Conservation (phyloP, 257 asterid genomes). For the Verbascum thapsus region DNA sequence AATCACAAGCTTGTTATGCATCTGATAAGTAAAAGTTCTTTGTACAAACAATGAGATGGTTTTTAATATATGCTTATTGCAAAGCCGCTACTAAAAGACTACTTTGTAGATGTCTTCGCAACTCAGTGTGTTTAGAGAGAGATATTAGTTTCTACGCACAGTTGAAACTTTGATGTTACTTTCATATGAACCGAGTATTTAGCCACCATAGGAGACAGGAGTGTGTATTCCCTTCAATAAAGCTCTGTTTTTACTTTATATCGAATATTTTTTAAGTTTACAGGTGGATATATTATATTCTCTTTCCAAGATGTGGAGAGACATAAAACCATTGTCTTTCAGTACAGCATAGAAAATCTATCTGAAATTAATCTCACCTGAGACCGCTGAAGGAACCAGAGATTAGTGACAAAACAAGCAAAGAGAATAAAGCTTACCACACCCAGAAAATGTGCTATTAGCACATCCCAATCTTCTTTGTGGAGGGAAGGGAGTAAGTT, state of each 20-base stretch:
- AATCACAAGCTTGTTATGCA: slow-evolving; percentile 7
- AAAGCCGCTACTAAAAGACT: neutral
- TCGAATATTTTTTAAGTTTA: neutral
- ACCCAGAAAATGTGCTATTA: slow-evolving; percentile 96
- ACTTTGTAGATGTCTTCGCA: neutral
- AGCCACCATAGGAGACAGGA: slow-evolving; percentile 10
- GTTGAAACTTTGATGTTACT: slow-evolving; percentile 6
- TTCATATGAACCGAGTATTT: neutral
- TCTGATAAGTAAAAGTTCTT: neutral
- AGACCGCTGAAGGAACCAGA: slow-evolving; percentile 18
- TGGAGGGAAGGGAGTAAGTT: slow-evolving; percentile 72
- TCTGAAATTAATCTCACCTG: slow-evolving; percentile 6
- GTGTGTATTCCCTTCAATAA: slow-evolving; percentile 6
- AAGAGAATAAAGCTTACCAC: slow-evolving; percentile 56
- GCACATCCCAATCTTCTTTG: slow-evolving; percentile 89
- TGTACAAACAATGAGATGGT: neutral
- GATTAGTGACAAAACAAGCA: neutral
- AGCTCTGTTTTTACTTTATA: slow-evolving; percentile 16
- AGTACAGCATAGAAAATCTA: slow-evolving; percentile 14
- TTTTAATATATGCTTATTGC: neutral
- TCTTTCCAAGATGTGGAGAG: slow-evolving; percentile 9
- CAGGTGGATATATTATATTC: slow-evolving; percentile 11
- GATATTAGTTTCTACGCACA: neutral
- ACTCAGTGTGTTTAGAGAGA: neutral
- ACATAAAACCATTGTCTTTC: slow-evolving; percentile 8